Conservation (phyloP, 73 alveolate genomes). For the Effrenium voratum region DNA sequence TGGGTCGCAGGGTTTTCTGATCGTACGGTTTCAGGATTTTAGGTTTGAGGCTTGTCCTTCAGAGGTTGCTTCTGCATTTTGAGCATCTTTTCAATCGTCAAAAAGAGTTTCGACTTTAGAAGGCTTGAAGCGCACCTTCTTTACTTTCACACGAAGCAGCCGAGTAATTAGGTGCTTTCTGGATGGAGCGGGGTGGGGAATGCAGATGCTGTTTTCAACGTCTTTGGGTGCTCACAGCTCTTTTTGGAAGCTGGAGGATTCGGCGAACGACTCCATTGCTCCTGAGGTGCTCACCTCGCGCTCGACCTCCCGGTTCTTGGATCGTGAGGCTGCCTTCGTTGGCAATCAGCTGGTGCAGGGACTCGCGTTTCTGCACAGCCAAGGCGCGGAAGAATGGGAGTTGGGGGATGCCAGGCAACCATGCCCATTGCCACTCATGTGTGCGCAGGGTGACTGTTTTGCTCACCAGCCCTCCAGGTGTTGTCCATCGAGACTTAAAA, state of each 20-base stretch:
- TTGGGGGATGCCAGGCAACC: background rate
- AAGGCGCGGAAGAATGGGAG: background rate
- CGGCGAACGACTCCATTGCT: background rate
- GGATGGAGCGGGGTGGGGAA: no score
- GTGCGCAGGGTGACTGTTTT: background rate
- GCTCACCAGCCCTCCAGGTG: slow-evolving; percentile 10
- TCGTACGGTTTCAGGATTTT: no score
- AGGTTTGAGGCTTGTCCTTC: background rate
- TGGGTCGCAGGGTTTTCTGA: no score
- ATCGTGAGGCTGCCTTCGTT: slow-evolving; percentile 82
- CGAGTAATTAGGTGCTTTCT: no score
- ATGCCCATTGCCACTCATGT: background rate
- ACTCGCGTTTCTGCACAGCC: slow-evolving; percentile 64
- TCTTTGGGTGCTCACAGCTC: no score
- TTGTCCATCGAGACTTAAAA: slow-evolving; percentile 81
- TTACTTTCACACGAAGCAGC: background rate
- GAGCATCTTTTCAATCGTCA: background rate
- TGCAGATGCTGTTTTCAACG: no score
- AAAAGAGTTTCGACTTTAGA: background rate
- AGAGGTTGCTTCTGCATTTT: background rate
- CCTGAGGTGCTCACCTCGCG: slow-evolving; percentile 71
- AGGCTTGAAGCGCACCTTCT: background rate
- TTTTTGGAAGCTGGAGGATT: background rate
- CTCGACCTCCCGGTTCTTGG: slow-evolving; percentile 59
- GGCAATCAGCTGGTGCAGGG: slow-evolving; percentile 68